These are phyloP conservation scores for Parachlorella kessleri DNA, from an alignment of 139 green algal species.

Conservation along the genomic window DNA sequence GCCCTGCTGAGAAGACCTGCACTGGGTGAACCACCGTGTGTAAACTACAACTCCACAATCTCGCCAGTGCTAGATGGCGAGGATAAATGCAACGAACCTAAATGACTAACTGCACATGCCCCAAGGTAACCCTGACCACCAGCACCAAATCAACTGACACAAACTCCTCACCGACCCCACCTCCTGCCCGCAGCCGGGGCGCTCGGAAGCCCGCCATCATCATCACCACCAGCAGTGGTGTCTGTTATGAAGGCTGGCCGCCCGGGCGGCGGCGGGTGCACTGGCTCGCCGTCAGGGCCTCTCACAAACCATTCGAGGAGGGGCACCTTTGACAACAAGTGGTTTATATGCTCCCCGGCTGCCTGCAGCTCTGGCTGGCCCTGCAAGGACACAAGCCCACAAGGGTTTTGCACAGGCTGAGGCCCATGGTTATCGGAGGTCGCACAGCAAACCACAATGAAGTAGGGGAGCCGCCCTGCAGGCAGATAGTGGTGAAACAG, in stretches of 20 bases:
- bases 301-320: conserved; percentile 47
- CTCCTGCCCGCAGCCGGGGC: too few relatives aligned
- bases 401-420: background rate
- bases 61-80: too few relatives aligned
- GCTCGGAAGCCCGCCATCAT: too few relatives aligned
- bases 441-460: background rate
- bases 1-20: too few relatives aligned
- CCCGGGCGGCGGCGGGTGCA: background rate
- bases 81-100: too few relatives aligned
- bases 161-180: too few relatives aligned
- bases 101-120: too few relatives aligned
- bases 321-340: conserved; percentile 8
- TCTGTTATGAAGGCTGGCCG: conserved; percentile 18
- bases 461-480: background rate
- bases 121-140: too few relatives aligned
- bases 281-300: conserved; percentile 18
- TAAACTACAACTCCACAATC: too few relatives aligned
- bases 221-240: too few relatives aligned
- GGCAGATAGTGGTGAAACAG: background rate
- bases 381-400: background rate
- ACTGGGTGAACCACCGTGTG: too few relatives aligned
- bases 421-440: background rate
- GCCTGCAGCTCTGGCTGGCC: conserved; percentile 23
- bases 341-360: conserved; percentile 18
- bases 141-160: too few relatives aligned